Evolutionary conservation across 2,329 filamentous ascomycete species (phyloP), one percentile per base, ranked within the genome.

Genomic region (Pyrenochaeta sp.): DNA sequence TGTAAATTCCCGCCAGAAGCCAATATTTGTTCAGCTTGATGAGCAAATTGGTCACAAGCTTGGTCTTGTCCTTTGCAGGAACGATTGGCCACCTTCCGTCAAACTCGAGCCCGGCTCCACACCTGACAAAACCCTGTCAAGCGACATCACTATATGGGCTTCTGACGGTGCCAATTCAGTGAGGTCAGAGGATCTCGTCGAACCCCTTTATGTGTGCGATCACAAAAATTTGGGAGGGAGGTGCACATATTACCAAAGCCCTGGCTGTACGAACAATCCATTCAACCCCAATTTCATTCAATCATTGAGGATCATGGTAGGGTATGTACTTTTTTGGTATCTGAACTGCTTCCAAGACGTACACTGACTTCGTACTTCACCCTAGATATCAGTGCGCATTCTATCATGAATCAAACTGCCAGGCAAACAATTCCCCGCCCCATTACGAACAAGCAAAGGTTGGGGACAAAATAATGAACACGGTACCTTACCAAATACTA

Each of bases 281-380:
- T 56, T 52, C 50, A 45, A 44, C 37, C 36, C 30, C 50, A 36
- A 50, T 13, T 27, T 50, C 44, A 52, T 52, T 37, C 19, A 52
- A 28, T 57, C 54, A 34, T 8, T 46, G 27, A 30, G 24, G 22
- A 32, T 46, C 27, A 3, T 15, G 44, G 44, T 10, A 1, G 12
- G 27, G 22, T 42, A 15, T 12, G 32, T 36, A 36, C 19, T 36
- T 8, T 36, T 12, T 2, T 13, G 32, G 32, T 15, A 15, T 15
- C 8, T 9, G 12, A 36, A 12, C 32, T 36, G 12, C 32, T 4
- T 36, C 6, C 12, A 15, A 4, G 12, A 12, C 12, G 3, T 4
- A 3, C 12, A 36, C 32, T 36, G 12, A 36, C 32, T 36, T 13
- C 3, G 1, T 36, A 15, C 32, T 36, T 15, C 12, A 12, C 32